Base-by-base conservation (phyloP, 768 basidiomycete genomes). In the Lactifluus volemus region DNA sequence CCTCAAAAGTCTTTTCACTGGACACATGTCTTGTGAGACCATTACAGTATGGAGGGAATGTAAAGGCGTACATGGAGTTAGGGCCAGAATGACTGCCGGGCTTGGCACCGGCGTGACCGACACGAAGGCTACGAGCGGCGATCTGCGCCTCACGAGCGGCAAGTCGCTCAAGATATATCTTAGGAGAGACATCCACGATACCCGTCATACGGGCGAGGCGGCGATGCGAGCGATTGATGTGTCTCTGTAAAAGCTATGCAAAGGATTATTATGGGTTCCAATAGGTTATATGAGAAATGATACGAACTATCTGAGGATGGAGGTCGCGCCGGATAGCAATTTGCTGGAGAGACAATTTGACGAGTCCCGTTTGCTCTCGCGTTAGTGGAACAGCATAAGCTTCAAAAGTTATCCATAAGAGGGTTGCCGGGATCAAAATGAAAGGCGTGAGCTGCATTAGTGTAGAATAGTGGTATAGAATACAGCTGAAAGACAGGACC, bases 391-490 rank as follows among this genome's bases (percentile, higher is more conserved):
- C 69, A 42, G 82, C 82, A 53, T 76, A 72, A 55, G 74, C 77
- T 61, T 70, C 70, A 7, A 60, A 39, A 55, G 75, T 74, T 41
- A 78, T 68, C 53, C 79, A 64, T 49, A 83, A 68, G 60, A 87
- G 65, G 71, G 76, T 79, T 64, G 79, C 77, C 61, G 84, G 74
- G 65, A 88, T 76, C 63, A 79, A 61, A 59, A 78, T 73, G 65
- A 86, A 77, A 45, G 79, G 66, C 49, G 74, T 73, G 69, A 86
- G 74, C 65, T 81, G 80, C 86, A 89, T 88, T 65, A 51, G 42
- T 39, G 61, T 94, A 94, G 91, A 93, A 95, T 76, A 70, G 88
- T 69, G 75, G 92, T 17, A 82, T 95, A 52, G 59, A 76, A 61
- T 53, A 50, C 9, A 36, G 39, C 4, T 6, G 9, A 29, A 29